A percentile compares a stretch with the other conserved stretches of the same genome.
These are phyloP conservation scores for Ophiostoma sp. DNA, from an alignment of 2,329 filamentous ascomycete genomes.

Conservation along the genomic window DNA sequence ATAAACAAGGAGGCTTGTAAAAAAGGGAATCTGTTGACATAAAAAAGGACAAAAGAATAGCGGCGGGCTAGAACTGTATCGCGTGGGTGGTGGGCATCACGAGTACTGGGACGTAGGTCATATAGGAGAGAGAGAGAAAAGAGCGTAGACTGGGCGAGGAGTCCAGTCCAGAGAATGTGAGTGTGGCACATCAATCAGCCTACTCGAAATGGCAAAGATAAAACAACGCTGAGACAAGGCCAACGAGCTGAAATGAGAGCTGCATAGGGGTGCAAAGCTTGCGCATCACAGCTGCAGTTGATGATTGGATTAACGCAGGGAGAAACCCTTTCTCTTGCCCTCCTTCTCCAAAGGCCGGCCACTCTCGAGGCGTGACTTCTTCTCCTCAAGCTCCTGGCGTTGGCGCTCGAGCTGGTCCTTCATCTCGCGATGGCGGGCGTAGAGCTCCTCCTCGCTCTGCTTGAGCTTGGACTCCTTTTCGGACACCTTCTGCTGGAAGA, in stretches of 20 bases:
- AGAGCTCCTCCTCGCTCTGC: conserved; percentile 98
- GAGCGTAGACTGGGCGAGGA: conserved; percentile 28
- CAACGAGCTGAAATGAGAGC: not conserved
- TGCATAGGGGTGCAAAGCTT: not conserved
- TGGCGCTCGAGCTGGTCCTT: conserved; percentile 98
- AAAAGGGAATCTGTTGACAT: conserved; percentile 39
- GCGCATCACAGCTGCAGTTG: conserved; percentile 22
- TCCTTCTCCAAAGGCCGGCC: conserved; percentile 95
- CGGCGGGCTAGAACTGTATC: conserved; percentile 55
- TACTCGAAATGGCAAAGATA: not conserved
- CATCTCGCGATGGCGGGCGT: conserved; percentile 98
- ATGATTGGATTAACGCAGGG: conserved; percentile 67
- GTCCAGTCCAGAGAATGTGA: not conserved
- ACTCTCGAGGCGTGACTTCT: conserved; percentile 92
- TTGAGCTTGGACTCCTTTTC: conserved; percentile 99
- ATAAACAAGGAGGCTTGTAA: conserved; percentile 41
- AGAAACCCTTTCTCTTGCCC: conserved; percentile 98
- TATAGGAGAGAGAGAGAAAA: conserved; percentile 34
- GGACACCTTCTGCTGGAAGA: conserved; percentile 99
- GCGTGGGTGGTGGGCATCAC: conserved; percentile 45
- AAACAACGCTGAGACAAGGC: conserved; percentile 7
- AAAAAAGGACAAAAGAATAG: conserved; percentile 39
- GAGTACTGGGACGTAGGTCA: conserved; percentile 49
- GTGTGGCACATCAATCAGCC: not conserved
- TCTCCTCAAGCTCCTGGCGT: conserved; percentile 92